A percentile compares a stretch with the other conserved stretches of the same genome.
These are phyloP conservation scores for Clarireedia monteithiana DNA, from an alignment of 2,329 filamentous ascomycete genomes.

Conservation along the genomic window DNA sequence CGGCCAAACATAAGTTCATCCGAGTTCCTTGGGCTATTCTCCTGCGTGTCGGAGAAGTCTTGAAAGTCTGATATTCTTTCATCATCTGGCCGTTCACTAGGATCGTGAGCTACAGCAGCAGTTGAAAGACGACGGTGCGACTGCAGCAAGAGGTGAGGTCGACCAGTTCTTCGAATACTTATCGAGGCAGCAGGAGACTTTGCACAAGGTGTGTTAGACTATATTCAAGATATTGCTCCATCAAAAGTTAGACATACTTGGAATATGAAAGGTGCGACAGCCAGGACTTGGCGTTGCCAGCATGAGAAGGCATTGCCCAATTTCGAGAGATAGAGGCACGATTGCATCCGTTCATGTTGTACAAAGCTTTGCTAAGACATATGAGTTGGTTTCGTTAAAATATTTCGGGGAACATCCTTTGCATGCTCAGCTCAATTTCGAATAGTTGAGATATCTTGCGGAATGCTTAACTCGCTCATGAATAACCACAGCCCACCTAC, in stretches of 20 bases:
- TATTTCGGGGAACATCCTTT: too few relatives aligned
- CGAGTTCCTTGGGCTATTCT: too few relatives aligned
- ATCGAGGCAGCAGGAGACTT: background rate
- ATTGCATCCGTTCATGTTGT: slow-evolving; percentile 29
- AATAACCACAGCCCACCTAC: too few relatives aligned
- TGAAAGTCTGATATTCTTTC: too few relatives aligned
- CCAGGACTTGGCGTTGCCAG: slow-evolving; percentile 1
- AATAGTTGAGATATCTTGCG: too few relatives aligned
- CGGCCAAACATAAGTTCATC: too few relatives aligned
- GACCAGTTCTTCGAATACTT: background rate
- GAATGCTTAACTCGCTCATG: too few relatives aligned
- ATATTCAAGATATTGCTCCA: background rate
- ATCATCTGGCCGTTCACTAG: background rate
- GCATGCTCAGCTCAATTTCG: too few relatives aligned
- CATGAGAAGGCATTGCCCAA: slow-evolving; percentile 17
- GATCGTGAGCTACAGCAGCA: background rate
- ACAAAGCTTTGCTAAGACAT: background rate
- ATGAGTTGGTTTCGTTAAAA: background rate
- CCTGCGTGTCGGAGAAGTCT: too few relatives aligned
- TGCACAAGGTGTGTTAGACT: background rate
- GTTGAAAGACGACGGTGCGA: background rate
- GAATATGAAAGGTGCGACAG: background rate
- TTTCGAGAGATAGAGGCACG: slow-evolving; percentile 22
- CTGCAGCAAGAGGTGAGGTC: background rate
- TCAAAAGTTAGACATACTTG: background rate